phyloP scores from a whole-genome alignment of 176 grass and related monocot species.

The Puccinellia tenuiflora region DNA sequence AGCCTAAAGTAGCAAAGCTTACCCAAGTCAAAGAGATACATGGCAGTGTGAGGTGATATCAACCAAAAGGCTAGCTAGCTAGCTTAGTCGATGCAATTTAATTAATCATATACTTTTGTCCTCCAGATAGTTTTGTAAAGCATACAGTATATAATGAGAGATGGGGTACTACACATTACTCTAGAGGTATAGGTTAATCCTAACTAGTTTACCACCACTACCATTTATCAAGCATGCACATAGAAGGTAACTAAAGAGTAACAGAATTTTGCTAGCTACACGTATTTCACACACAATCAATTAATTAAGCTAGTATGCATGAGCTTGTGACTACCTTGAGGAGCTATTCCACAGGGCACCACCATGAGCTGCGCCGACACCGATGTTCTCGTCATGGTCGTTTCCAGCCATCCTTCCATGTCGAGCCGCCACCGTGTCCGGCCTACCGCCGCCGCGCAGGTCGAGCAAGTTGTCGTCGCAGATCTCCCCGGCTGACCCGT shows the following conservation, averaged over 20 bases:
- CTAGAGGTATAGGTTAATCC: neutral
- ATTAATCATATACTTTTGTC: neutral
- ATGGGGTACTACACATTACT: neutral
- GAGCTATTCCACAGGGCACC: conserved; percentile 52
- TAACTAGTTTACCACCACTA: neutral
- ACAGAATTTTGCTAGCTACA: neutral
- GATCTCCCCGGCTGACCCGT: conserved; percentile 55
- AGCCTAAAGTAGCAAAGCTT: conserved; percentile 27
- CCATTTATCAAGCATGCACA: neutral
- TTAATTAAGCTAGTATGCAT: neutral
- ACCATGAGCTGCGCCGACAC: conserved; percentile 16
- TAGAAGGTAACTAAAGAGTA: neutral
- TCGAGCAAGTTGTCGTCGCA: conserved; percentile 62
- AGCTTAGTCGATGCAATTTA: neutral
- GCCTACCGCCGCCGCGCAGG: conserved; percentile 23
- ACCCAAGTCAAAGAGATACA: neutral
- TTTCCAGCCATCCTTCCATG: conserved; percentile 51
- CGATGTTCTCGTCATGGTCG: conserved; percentile 36
- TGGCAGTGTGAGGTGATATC: conserved; percentile 23
- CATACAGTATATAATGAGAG: neutral
- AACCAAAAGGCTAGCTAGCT: conserved; percentile 14
- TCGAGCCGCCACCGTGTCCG: neutral
- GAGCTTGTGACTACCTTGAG: conserved; percentile 39
- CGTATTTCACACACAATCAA: neutral
- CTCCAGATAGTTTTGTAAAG: neutral